Base-by-base conservation (phyloP, 2,329 filamentous ascomycete genomes). In the Alternaria arborescens region DNA sequence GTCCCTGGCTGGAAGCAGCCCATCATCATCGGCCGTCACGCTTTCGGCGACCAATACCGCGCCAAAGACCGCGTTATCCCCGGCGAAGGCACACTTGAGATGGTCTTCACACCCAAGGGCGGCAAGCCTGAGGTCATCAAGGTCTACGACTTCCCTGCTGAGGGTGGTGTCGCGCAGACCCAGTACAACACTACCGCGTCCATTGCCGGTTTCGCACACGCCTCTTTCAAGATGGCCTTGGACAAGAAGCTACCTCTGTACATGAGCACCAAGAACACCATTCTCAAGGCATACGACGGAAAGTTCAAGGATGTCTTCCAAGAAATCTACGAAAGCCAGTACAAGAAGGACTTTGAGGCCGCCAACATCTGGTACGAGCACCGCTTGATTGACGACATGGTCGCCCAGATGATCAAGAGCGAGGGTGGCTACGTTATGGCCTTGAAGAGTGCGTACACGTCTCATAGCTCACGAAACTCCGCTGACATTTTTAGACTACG, bases 261-360 rank as follows among this genome's bases (percentile, higher is more conserved):
- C 86, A 96, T 98, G 94, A 97, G 93, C 87, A 99, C 95, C 82
- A 99, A 99, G 91, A 98, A 98, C 87, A 99, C 95, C 72, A 99
- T 99, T 74, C 85, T 99, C 71, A 99, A 99, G 87, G 94, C 94
- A 82, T 99, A 99, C 83, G 95, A 99, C 78, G 95, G 95, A 54
- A 88, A 92, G 74, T 99, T 99, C 88, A 98, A 98, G 89, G 95
- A 99, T 78, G 96, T 98, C 81, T 99, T 99, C 89, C 92, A 99
- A 87, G 91, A 96, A 77, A 88, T 98, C 74, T 99, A 94, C 83
- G 92, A 98, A 66, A 87, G 86, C 61, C 84, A 90, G 73, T 99
- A 98, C 86, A 90, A 91, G 86, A 86, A 88, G 79, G 87, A 92
- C 44, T 98, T 98, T 73, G 94, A 97, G 79, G 90, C 89, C 76